Base-by-base conservation (phyloP, 305 asterid species). In the Plantago coronopus region DNA sequence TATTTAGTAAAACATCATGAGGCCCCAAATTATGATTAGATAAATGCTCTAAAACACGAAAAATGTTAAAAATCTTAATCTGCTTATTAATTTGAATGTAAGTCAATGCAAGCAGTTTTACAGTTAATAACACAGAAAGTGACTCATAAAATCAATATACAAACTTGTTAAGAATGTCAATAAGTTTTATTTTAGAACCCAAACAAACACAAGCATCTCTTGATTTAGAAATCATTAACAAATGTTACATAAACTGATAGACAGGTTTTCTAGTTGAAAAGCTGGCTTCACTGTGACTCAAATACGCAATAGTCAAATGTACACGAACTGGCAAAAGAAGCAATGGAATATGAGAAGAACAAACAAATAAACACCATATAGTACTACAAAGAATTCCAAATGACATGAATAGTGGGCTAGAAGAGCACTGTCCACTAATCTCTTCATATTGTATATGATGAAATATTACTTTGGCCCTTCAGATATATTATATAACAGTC, bases 391-490 rank as follows among this genome's bases (percentile, higher is more conserved):
- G 25, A 27, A 53, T 15, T 51, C 31, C 49, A 53, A 65, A 64
- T 54, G 46, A 51, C 54, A 53, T 21, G 23, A 62, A 67, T 51
- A 60, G 70, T 72, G 64, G 64, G 67, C 60, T 53, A 59, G 27
- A 62, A 60, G 43, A 17, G 34, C 34, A 62, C 46, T 58, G 69
- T 66, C 69, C 61, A 53, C 46, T 19, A 62, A 44, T 0, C 58
- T 63, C 55, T 59, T 45, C 18, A 48, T 72, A 63, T 59, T 21
- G 56, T 53, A 57, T 50, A 34, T 21, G 4, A 17, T 19, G 6
- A 21, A 23, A 50, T 37, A 23, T n/a, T 25, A 53, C 0, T 54
- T 58, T 58, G 48, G 71, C 50, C 63, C 42, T 45, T 47, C 45
- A 48, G 17, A 47, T 16, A 61, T 62, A 66, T 46, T 66, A 54